Evolutionary conservation across 108 stramenopile species (phyloP), one percentile per base, ranked within the genome.

Genomic region (Schizochytrium sp.): DNA sequence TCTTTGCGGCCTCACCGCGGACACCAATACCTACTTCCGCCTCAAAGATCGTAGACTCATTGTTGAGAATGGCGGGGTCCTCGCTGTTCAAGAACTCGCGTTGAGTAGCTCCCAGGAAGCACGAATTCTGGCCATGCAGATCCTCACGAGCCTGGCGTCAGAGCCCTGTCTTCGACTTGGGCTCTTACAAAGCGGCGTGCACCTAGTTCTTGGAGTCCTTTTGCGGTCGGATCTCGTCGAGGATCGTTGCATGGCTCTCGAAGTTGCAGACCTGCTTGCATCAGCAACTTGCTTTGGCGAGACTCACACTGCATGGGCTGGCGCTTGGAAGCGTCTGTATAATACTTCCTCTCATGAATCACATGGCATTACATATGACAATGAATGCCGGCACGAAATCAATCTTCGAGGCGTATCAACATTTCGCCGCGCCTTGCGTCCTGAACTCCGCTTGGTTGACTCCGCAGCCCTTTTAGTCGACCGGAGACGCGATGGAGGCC

Each of bases 161-260:
- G 51, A 53, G 45, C 23, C 76, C 12, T 8, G 6, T 6, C 23
- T 83, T 12, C 76, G 23, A 34, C 25, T 47, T 16, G 48, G 25
- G 6, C 23, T 83, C 43, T 16, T 83, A 6, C 51, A 47, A 3
- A 83, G 51, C 23, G 76, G 76, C n/a, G 23, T 83, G 6, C 76
- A 12, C 51, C 8, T 47, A 2, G 10, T 53, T 1, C 51, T 83
- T 12, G 12, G 76, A 21, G 51, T 83, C 16, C 76, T 83, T 23
- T 23, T 83, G 45, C 76, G 28, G 10, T 83, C 76, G n/a, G 76
- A 83, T 12, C 76, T 83, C 28, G 76, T 53, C 45, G 76, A 83
- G 51, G 76, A 83, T 23, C 76, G 76, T 23, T 83, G 76, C 51
- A 53, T 83, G 76, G 76, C 76, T 12, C n/a, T 83, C 48, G 76